phyloP scores from a whole-genome alignment of 2,329 filamentous ascomycete species.

The Grosmannia penicillata region DNA sequence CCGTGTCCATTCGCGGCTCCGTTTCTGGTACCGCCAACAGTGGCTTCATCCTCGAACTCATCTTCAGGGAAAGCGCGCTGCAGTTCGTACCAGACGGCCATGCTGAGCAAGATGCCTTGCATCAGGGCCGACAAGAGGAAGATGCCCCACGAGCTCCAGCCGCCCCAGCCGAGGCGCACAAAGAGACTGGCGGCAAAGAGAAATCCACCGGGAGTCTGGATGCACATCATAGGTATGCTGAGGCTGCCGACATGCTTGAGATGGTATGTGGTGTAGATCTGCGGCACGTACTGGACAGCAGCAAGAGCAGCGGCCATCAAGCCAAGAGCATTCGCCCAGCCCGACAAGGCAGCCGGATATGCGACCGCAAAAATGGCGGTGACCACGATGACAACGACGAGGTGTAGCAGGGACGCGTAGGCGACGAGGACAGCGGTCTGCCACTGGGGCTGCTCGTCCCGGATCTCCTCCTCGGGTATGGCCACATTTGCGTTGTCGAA shows the following conservation, averaged over 20 bases:
- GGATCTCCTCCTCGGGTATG: constrained; percentile 29
- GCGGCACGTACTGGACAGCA: constrained; percentile 82
- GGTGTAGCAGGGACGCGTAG: constrained; percentile 57
- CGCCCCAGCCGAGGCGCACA: constrained; percentile 59
- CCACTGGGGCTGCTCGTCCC: constrained; percentile 48
- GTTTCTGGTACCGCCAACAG: too few relatives aligned
- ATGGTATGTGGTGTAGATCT: constrained; percentile 82
- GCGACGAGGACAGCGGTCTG: constrained; percentile 68
- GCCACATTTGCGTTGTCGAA: constrained; percentile 38
- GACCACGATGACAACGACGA: constrained; percentile 53
- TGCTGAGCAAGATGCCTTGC: constrained; percentile 65
- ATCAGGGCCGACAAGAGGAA: constrained; percentile 74
- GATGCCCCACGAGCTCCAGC: constrained; percentile 94
- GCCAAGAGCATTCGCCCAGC: constrained; percentile 78
- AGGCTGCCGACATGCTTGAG: constrained; percentile 79
- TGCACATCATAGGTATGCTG: constrained; percentile 95
- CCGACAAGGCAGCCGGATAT: constrained; percentile 47
- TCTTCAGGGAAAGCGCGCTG: constrained; percentile 13
- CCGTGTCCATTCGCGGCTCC: constrained; percentile 6
- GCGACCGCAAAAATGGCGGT: constrained; percentile 52
- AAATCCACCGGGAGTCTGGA: constrained; percentile 87
- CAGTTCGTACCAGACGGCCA: constrained; percentile 69
- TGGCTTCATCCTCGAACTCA: constrained; percentile 4
- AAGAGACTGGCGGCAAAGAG: constrained; percentile 79
- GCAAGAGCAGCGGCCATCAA: constrained; percentile 66